A percentile compares a stretch with the other conserved stretches of the same genome.
Evolutionary conservation across 352 stramenopile species (phyloP).

Genomic region (Phytophthora citrophthora): DNA sequence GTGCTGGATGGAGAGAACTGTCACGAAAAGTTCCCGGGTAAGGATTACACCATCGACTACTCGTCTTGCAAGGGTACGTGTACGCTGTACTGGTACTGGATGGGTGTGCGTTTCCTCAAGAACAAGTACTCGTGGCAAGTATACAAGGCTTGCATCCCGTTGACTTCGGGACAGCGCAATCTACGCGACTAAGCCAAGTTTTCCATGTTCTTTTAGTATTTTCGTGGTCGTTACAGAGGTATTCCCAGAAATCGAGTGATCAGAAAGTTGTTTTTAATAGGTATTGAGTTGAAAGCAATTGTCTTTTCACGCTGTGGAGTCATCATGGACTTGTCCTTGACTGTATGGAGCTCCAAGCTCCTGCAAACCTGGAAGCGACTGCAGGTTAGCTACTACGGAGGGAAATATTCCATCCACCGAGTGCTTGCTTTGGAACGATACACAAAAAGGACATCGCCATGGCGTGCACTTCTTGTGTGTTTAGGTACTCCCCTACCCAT

Average conservation of each 20-base stretch:
- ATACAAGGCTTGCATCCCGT: not conserved
- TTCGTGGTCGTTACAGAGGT: not conserved
- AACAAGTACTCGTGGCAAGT: not conserved
- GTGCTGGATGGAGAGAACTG: not conserved
- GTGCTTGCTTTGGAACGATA: not conserved
- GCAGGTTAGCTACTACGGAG: not conserved
- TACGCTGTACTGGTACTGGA: not conserved
- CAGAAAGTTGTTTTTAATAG: not conserved
- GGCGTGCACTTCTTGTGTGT: not conserved
- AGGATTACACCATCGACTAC: not conserved
- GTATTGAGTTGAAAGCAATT: not conserved
- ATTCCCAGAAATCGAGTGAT: too few relatives aligned
- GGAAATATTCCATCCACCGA: not conserved
- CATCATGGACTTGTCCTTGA: not conserved
- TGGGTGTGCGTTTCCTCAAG: not conserved
- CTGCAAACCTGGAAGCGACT: not conserved
- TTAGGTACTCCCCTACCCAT: conserved; percentile 1
- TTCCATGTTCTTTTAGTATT: not conserved
- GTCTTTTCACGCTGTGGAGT: not conserved
- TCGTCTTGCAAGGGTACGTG: not conserved
- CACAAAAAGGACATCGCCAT: not conserved
- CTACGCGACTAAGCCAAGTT: not conserved
- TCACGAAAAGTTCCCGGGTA: not conserved
- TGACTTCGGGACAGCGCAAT: not conserved
- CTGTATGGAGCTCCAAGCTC: not conserved